Evolutionary conservation across 192 early-diverging fungal species (phyloP), one percentile per base, ranked within the genome.

Genomic region (Martensiomyces pterosporus): DNA sequence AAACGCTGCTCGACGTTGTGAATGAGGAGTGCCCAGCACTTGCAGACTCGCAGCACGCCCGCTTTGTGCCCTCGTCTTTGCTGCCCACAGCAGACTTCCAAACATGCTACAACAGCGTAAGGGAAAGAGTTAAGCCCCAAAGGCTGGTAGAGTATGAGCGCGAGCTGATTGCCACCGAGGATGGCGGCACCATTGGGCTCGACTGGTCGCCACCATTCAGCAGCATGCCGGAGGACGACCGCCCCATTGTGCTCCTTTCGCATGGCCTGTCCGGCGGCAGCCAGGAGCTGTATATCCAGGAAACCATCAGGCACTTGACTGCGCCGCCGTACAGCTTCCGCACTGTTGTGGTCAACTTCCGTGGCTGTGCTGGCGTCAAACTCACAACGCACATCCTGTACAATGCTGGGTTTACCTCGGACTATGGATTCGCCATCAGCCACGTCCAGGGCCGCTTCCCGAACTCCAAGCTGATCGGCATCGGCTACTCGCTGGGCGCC

Each of bases 191-290:
- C 24, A 69, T 92, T 37, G 79, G 91, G 2, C 57, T 95, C 22
- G 95, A 98, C 69, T 98, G 92, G 92, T 74, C 83, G 16, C 89
- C 87, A 9, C 60, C 76, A 6, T 54, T 78, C 24, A 53, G 39
- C 14, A 59, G 70, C 24, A 75, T 77, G 52, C 80, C 81, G 32
- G 60, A 73, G 2, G 77, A 80, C 42, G 64, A 71, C 47, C 83
- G 82, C 12, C 90, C 92, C 1, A 89, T 85, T 23, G 60, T 95
- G 27, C 75, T 98, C 4, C 75, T 92, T 33, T 71, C 89, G 12
- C 95, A 95, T 60, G 93, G 95, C 21, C 63, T 98, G 50, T 93
- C 93, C 5, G 95, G 95, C 37, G 91, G 91, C 24, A 90, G 86
- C 34, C 85, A 90, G 66, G 93, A 96, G 65, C 80, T 79, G 2